Evolutionary conservation across 768 basidiomycete genomes (phyloP).

Genomic region (Chlorophyllum brunneum): DNA sequence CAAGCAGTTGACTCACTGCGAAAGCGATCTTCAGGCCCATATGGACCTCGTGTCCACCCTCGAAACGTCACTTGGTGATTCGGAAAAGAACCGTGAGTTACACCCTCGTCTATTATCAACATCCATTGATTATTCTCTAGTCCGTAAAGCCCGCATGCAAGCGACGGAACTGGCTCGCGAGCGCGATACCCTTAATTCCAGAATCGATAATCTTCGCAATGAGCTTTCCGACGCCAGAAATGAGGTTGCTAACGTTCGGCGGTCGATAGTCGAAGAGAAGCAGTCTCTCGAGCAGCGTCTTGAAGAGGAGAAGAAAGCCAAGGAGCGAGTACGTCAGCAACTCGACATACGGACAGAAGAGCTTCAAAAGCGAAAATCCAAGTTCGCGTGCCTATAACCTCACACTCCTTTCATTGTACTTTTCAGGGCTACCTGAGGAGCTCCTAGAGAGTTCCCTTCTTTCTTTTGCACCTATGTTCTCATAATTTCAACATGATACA

Average conservation of each 20-base stretch:
- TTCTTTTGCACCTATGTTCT: constrained; percentile 21
- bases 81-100: constrained; percentile 86
- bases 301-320: constrained; percentile 84
- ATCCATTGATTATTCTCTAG: constrained; percentile 31
- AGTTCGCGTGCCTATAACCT: constrained; percentile 81
- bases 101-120: constrained; percentile 4
- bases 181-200: constrained; percentile 66
- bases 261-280: constrained; percentile 85
- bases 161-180: constrained; percentile 87
- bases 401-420: constrained; percentile 14
- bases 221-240: constrained; percentile 77
- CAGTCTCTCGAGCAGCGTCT: constrained; percentile 78
- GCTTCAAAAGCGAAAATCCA: constrained; percentile 79
- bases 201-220: constrained; percentile 62
- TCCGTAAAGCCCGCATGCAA: constrained; percentile 92
- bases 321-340: constrained; percentile 84
- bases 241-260: constrained; percentile 73
- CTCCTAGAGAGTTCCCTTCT: constrained; percentile 21
- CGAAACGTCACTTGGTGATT: constrained; percentile 84
- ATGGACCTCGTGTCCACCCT: constrained; percentile 86
- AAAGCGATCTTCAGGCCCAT: constrained; percentile 85
- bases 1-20: constrained; percentile 91
- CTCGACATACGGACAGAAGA: constrained; percentile 88
- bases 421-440: background rate
- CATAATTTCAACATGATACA: constrained; percentile 32